These are phyloP conservation scores for Chytridium lagenaria DNA, from an alignment of 371 early-diverging fungal species.

Conservation along the genomic window DNA sequence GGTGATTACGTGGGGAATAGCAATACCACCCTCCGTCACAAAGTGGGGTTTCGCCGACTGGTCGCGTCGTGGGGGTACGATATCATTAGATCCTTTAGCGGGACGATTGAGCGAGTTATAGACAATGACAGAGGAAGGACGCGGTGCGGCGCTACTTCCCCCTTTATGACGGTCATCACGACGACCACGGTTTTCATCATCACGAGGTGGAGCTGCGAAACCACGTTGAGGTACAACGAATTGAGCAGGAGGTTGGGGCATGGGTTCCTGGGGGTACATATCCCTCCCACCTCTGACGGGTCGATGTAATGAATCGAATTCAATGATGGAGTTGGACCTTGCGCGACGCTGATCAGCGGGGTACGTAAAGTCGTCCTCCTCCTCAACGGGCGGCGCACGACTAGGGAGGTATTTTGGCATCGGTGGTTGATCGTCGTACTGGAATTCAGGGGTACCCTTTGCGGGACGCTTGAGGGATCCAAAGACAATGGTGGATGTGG, in stretches of 20 bases:
- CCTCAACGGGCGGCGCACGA: too few relatives aligned
- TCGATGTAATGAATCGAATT: neutral
- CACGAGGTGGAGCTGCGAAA: too few relatives aligned
- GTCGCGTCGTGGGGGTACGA: neutral
- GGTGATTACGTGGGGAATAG: too few relatives aligned
- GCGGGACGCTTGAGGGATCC: conserved; percentile 8
- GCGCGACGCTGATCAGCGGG: neutral
- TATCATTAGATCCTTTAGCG: neutral
- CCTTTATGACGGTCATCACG: too few relatives aligned
- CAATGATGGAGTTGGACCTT: conserved; percentile 2
- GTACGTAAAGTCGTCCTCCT: neutral
- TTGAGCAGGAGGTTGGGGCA: too few relatives aligned
- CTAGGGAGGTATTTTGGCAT: too few relatives aligned
- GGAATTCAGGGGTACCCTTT: neutral
- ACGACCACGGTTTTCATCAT: too few relatives aligned
- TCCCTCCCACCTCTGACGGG: neutral
- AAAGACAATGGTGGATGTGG: conserved; percentile 7
- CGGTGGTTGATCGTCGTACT: too few relatives aligned
- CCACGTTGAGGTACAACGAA: too few relatives aligned
- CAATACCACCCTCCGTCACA: too few relatives aligned
- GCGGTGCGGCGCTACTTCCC: too few relatives aligned
- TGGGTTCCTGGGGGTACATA: neutral
- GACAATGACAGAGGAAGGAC: conserved; percentile 3
- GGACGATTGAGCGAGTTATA: conserved; percentile 18
- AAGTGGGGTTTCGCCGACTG: neutral